Evolutionary conservation across 129 eudicot genomes (phyloP).

Genomic region (Gnaphalium uliginosum): DNA sequence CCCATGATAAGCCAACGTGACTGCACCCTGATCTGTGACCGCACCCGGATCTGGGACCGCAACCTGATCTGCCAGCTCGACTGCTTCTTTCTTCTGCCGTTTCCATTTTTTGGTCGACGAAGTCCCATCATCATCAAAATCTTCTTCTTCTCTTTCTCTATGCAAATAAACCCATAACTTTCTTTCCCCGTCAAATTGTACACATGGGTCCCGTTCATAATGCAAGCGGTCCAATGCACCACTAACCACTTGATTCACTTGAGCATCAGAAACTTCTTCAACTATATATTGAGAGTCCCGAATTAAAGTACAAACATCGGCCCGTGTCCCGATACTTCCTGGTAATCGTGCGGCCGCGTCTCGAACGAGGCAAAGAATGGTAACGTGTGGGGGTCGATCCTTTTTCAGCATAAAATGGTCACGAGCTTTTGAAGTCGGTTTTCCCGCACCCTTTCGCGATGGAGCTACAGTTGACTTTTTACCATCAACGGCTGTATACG

Average conservation of each 20-base stretch:
- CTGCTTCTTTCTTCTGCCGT: conserved; percentile 80
- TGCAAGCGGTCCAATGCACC: conserved; percentile 98
- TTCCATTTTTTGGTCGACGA: conserved; percentile 99
- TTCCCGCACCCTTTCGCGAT: conserved; percentile 93
- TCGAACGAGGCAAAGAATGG: conserved; percentile 90
- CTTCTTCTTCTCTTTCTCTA: conserved; percentile 94
- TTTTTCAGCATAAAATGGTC: conserved; percentile 94
- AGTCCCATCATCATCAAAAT: conserved; percentile 98
- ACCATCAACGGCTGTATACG: conserved; percentile 91
- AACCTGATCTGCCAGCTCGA: conserved; percentile 61
- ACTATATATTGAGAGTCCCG: conserved; percentile 93
- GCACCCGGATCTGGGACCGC: conserved; percentile 33
- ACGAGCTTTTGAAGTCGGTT: conserved; percentile 96
- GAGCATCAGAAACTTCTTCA: conserved; percentile 86
- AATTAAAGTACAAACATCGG: conserved; percentile 92
- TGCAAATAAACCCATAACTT: conserved; percentile 97
- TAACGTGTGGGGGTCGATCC: conserved; percentile 96
- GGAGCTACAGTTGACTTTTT: conserved; percentile 95
- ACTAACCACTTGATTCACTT: conserved; percentile 93
- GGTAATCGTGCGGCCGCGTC: conserved; percentile 99
- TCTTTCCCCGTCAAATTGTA: conserved; percentile 82
- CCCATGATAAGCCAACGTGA: conserved; percentile 53
- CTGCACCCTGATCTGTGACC: conserved; percentile 44
- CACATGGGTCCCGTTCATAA: conserved; percentile 97
- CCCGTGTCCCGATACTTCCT: conserved; percentile 91